Evolutionary conservation across 768 basidiomycete genomes (phyloP), one percentile per base, ranked within the genome.

Genomic region (Myochromella boudieri): DNA sequence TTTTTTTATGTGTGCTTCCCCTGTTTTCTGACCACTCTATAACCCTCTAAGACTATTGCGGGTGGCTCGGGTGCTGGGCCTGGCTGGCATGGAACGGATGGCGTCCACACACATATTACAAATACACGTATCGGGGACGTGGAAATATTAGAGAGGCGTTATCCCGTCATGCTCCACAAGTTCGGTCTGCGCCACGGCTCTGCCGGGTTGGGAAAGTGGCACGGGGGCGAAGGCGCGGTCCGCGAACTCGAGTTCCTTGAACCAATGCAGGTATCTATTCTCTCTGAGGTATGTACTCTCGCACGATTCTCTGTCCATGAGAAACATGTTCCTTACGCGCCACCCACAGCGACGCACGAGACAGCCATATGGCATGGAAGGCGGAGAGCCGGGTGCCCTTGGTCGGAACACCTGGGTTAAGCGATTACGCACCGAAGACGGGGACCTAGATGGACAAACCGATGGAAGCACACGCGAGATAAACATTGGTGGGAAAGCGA

Each of bases 51-150:
- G 89, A 97, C 95, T 0, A 93, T 97, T 45, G 92, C 91, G 3
- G 95, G 94, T 6, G 95, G 95, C 17, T 90, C 89, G 4, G 95
- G 95, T 4, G 93, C 95, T 0, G 94, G 95, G 0, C 84, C 88
- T 2, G 64, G 66, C 8, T 95, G 93, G 94, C 83, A 94, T 58
- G 95, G 95, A 3, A 92, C 91, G 12, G 90, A 89, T 20, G 94
- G 94, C 6, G 89, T 95, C 2, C 94, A 95, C 63, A 93, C 91
- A 1, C 91, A 94, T 60, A 93, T 93, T 56, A 94, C 94, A 0
- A 94, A 93, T 64, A 93, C 91, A 8, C 82, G 91, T 9, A 94
- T 94, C 33, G 91, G 91, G 17, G 95, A 97, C 57, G 85, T 94
- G 27, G 95, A 97, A 61, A 87, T 95, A 58, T 76, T 97, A 27